These are phyloP conservation scores for Dioszegia aurantiaca DNA, from an alignment of 768 basidiomycete species.

Conservation along the genomic window DNA sequence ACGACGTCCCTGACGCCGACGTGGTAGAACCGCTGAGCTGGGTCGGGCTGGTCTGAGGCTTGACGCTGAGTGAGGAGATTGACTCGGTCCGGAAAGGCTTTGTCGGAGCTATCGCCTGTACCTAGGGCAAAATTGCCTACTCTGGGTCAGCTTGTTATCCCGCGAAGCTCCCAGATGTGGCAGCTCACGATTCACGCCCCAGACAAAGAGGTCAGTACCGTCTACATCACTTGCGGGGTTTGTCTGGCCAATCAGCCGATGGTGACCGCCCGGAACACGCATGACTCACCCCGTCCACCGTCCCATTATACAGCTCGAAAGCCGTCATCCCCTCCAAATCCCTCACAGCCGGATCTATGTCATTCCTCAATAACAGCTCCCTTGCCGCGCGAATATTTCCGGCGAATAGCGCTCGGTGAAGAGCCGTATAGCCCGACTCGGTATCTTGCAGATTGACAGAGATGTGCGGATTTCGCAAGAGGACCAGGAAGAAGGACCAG, in stretches of 20 bases:
- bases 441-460: constrained; percentile 75
- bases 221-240: constrained; percentile 49
- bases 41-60: constrained; percentile 43
- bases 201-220: constrained; percentile 70
- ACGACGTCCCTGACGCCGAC: constrained; percentile 64
- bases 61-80: constrained; percentile 55
- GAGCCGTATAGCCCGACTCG: constrained; percentile 86
- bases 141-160: background rate
- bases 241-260: constrained; percentile 35
- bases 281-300: constrained; percentile 61
- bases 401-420: constrained; percentile 79
- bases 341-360: constrained; percentile 69
- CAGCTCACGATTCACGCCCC: constrained; percentile 71
- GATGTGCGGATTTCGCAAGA: constrained; percentile 71
- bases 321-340: constrained; percentile 84
- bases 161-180: no score
- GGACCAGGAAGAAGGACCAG: constrained; percentile 71
- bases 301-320: constrained; percentile 90
- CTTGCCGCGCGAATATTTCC: constrained; percentile 63
- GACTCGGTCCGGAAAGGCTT: constrained; percentile 74
- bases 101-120: constrained; percentile 72
- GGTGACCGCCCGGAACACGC: constrained; percentile 50
- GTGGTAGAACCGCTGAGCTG: constrained; percentile 60
- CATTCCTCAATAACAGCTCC: constrained; percentile 69
- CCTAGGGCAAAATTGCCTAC: constrained; percentile 80